Percentiles rank a stretch among this genome's conserved stretches.
These are phyloP conservation scores for Gaertneriomyces semiglobifer DNA, from an alignment of 192 early-diverging fungal species.

Conservation along the genomic window DNA sequence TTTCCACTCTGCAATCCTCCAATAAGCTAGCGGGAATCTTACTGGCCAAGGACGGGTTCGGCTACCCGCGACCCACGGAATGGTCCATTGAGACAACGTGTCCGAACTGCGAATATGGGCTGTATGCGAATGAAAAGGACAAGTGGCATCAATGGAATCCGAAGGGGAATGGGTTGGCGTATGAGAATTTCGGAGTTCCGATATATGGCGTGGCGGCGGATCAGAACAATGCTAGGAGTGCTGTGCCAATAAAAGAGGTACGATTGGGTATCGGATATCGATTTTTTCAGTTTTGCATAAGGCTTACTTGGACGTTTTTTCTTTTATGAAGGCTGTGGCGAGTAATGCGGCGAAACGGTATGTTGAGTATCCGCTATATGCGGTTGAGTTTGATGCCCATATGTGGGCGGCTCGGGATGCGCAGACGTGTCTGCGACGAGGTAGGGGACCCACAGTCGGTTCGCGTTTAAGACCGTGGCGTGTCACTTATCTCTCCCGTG, in stretches of 20 bases:
- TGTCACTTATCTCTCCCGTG: neutral
- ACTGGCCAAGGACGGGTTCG: conserved; percentile 27
- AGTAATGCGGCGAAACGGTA: conserved; percentile 49
- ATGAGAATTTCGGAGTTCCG: conserved; percentile 59
- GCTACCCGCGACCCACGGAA: conserved; percentile 31
- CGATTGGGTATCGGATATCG: neutral
- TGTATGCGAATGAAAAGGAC: conserved; percentile 52
- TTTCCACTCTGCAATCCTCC: conserved; percentile 42
- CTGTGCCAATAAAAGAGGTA: conserved; percentile 7
- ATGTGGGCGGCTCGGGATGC: conserved; percentile 71
- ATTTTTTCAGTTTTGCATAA: conserved; percentile 4
- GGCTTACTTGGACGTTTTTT: neutral
- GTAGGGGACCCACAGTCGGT: conserved; percentile 28
- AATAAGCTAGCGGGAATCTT: conserved; percentile 59
- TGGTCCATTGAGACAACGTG: conserved; percentile 60
- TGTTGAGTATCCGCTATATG: conserved; percentile 60
- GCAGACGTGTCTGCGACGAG: conserved; percentile 64
- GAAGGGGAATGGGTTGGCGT: conserved; percentile 60
- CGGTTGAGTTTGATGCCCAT: conserved; percentile 65
- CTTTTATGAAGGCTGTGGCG: conserved; percentile 37
- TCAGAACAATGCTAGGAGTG: conserved; percentile 10
- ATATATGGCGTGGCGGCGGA: conserved; percentile 51
- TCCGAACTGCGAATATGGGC: conserved; percentile 68
- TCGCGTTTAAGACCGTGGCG: neutral
- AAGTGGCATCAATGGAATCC: conserved; percentile 66